Conservation (phyloP, 2,329 filamentous ascomycete genomes). For the Aspergillus bombycis region DNA sequence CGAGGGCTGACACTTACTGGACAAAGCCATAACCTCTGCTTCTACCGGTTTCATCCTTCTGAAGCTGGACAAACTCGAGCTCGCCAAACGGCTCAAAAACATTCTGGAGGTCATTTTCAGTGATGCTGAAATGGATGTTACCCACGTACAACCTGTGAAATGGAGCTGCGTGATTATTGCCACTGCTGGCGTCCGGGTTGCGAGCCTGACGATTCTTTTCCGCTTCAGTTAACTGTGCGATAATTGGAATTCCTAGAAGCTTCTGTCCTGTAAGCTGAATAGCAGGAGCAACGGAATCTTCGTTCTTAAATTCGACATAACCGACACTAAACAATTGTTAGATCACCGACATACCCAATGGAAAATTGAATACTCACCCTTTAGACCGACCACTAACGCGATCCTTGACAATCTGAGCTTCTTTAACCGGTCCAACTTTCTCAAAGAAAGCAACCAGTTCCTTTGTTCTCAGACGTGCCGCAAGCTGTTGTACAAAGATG, state of each 20-base stretch:
- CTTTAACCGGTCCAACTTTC: slow-evolving; percentile 89
- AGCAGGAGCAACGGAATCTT: slow-evolving; percentile 89
- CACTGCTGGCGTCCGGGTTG: slow-evolving; percentile 69
- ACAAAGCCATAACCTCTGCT: slow-evolving; percentile 98
- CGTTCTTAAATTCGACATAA: slow-evolving; percentile 97
- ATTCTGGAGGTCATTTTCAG: slow-evolving; percentile 90
- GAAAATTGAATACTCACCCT: slow-evolving; percentile 65
- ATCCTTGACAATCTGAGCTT: slow-evolving; percentile 98
- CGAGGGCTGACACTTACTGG: slow-evolving; percentile 68
- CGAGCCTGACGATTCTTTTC: slow-evolving; percentile 98
- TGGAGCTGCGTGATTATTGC: slow-evolving; percentile 79
- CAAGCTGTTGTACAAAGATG: slow-evolving; percentile 97
- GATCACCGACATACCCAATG: background rate
- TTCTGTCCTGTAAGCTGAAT: slow-evolving; percentile 98
- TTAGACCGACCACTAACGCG: slow-evolving; percentile 95
- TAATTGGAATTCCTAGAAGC: slow-evolving; percentile 97
- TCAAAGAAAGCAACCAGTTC: slow-evolving; percentile 95
- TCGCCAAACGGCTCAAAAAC: slow-evolving; percentile 98
- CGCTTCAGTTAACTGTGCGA: slow-evolving; percentile 96
- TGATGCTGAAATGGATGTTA: slow-evolving; percentile 99
- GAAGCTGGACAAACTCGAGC: slow-evolving; percentile 94
- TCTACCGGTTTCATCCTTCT: slow-evolving; percentile 89
- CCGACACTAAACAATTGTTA: slow-evolving; percentile 71
- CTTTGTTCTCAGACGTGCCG: slow-evolving; percentile 86
- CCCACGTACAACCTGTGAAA: slow-evolving; percentile 98